A percentile compares a stretch with the other conserved stretches of the same genome.
phyloP scores from a whole-genome alignment of 169 alveolate species.

The Plasmodium reichenowi region DNA sequence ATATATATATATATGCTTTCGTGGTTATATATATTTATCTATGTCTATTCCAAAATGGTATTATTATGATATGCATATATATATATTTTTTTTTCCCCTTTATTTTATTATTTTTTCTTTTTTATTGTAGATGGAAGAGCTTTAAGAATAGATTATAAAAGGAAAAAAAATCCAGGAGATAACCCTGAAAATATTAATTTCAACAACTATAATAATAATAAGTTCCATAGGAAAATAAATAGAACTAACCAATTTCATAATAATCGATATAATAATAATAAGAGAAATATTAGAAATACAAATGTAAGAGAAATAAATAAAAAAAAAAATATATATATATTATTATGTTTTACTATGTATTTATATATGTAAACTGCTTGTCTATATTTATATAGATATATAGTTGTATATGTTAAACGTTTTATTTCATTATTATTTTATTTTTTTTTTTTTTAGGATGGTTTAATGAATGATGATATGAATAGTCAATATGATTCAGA shows the following conservation, averaged over 20 bases:
- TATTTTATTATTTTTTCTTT: neutral
- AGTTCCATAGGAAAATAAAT: constrained; percentile 27
- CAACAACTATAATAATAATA: constrained; percentile 29
- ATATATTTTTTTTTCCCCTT: neutral
- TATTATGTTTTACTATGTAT: neutral
- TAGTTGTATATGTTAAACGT: neutral
- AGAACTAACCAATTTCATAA: constrained; percentile 62
- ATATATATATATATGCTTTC: neutral
- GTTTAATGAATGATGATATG: constrained; percentile 9
- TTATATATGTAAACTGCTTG: no score
- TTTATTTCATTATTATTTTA: neutral
- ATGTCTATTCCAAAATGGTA: neutral
- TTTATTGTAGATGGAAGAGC: constrained; percentile 71
- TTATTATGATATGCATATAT: neutral
- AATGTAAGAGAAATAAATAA: neutral
- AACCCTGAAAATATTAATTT: constrained; percentile 35
- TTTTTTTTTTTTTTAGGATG: constrained; percentile 18
- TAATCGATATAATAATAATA: constrained; percentile 48
- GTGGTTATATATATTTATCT: neutral
- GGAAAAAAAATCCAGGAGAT: constrained; percentile 23
- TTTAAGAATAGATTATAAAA: constrained; percentile 73
- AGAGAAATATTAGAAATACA: constrained; percentile 51
- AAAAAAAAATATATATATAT: neutral
- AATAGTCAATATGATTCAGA: constrained; percentile 36
- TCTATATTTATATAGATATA: neutral